Base-by-base conservation (phyloP, 73 alveolate genomes). In the Paramecium biaurelia region DNA sequence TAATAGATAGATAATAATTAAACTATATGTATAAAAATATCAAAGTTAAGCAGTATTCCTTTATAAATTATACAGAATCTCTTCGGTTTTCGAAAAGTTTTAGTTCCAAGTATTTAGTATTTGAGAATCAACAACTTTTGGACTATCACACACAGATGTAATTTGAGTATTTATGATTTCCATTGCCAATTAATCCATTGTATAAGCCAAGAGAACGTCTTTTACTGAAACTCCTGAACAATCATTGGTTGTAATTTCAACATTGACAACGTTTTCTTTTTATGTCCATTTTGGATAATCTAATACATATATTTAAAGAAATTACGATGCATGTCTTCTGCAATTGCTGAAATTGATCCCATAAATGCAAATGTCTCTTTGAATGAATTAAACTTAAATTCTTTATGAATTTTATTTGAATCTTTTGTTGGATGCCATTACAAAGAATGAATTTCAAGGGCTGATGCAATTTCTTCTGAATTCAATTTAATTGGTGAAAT, bases 211-310 rank as follows among this genome's bases (percentile, higher is more conserved):
- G 18, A 74, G 45, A 35, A 74, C 18, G 87, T 74, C 87, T 18
- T 74, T 74, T 14, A 74, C 87, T n/a, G 63, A 34, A 28, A 74
- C 7, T 1, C 87, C 87, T 4, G 37, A 9, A 20, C 57, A 37
- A 0, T 74, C 87, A 6, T 10, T 23, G 0, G 34, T 34, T 5
- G 87, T 4, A 14, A 74, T 24, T 4, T 74, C 87, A 1, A 74
- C 59, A 21, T 34, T 5, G 21, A 74, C 68, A n/a, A 23, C 45
- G 18, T 74, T 74, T 74, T 41, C 87, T 20, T 74, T 41, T 41
- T 37, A 15, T 20, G 68, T 74, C 87, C 87, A 74, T 35, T 37
- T 37, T 15, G 87, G 87, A 41, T 74, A 74, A 20, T 74, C 87
- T 74, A 67, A 21, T 67, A 34, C 0, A 63, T 63, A 74, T n/a